These are phyloP conservation scores for Begonia peltatifolia DNA, from an alignment of 306 rosid species.

Conservation along the genomic window DNA sequence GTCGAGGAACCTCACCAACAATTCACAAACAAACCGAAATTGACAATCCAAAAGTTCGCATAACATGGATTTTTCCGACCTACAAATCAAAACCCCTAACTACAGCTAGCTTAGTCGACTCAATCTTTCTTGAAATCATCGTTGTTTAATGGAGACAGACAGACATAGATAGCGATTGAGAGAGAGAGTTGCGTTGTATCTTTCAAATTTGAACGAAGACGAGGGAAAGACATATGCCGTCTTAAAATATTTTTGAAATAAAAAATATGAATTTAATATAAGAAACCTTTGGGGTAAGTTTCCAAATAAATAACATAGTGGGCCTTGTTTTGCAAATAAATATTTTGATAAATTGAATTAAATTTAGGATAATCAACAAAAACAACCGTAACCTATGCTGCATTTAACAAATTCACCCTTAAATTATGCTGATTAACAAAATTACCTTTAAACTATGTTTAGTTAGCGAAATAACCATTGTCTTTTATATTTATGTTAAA, in stretches of 20 bases:
- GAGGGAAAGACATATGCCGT: conserved; percentile 50
- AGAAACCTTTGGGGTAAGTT: too few species aligned
- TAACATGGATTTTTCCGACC: conserved; percentile 27
- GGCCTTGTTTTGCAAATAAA: too few species aligned
- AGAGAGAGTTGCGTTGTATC: conserved; percentile 34
- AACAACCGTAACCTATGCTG: too few species aligned
- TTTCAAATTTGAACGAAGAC: conserved; percentile 62
- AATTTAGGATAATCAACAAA: too few species aligned
- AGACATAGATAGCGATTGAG: background rate
- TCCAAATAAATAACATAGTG: too few species aligned
- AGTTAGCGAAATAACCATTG: too few species aligned
- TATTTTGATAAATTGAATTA: too few species aligned
- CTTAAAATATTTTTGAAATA: background rate
- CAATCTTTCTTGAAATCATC: background rate
- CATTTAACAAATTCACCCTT: too few species aligned
- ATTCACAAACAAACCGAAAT: conserved; percentile 29
- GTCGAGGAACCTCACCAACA: conserved; percentile 42
- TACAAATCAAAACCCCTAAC: background rate
- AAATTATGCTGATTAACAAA: too few species aligned
- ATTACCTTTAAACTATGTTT: too few species aligned
- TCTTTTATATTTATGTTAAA: too few species aligned
- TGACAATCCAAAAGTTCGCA: conserved; percentile 35
- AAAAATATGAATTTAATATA: background rate
- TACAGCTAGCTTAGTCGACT: background rate
- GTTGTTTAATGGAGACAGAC: background rate